Evolutionary conservation across 306 rosid genomes (phyloP).

Genomic region (Quercus wislizeni): DNA sequence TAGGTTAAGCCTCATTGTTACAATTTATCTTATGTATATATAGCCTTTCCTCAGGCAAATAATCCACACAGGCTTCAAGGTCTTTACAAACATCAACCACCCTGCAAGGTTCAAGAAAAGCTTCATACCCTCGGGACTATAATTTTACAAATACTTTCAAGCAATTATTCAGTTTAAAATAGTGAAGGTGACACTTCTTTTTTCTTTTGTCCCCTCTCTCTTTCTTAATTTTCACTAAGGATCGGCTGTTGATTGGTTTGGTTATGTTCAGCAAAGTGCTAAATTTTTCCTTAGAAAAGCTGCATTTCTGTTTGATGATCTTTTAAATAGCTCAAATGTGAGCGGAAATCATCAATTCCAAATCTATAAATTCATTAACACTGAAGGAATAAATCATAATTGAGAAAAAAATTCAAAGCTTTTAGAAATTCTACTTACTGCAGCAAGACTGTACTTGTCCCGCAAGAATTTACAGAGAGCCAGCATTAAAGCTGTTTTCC

Average conservation of each 20-base stretch:
- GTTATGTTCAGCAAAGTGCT: neutral
- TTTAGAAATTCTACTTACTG: constrained; percentile 44
- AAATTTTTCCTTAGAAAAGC: neutral
- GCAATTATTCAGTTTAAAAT: neutral
- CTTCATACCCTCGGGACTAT: neutral
- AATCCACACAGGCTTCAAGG: neutral
- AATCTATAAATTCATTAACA: neutral
- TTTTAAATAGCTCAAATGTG: neutral
- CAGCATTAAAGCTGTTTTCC: constrained; percentile 96
- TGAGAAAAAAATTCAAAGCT: neutral
- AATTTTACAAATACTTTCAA: neutral
- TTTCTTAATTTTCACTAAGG: neutral
- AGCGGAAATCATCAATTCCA: neutral
- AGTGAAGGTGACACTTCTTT: neutral
- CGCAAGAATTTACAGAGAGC: constrained; percentile 72
- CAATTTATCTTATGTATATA: neutral
- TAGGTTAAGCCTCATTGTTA: neutral
- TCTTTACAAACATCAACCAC: neutral
- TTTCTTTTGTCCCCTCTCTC: neutral
- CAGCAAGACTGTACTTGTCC: constrained; percentile 94
- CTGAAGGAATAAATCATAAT: neutral
- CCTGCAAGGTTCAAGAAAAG: neutral
- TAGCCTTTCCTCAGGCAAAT: neutral
- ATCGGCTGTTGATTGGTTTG: neutral
- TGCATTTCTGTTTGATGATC: neutral